These are phyloP conservation scores for Chrysoporthe austroafricana DNA, from an alignment of 2,329 filamentous ascomycete genomes.

Conservation along the genomic window DNA sequence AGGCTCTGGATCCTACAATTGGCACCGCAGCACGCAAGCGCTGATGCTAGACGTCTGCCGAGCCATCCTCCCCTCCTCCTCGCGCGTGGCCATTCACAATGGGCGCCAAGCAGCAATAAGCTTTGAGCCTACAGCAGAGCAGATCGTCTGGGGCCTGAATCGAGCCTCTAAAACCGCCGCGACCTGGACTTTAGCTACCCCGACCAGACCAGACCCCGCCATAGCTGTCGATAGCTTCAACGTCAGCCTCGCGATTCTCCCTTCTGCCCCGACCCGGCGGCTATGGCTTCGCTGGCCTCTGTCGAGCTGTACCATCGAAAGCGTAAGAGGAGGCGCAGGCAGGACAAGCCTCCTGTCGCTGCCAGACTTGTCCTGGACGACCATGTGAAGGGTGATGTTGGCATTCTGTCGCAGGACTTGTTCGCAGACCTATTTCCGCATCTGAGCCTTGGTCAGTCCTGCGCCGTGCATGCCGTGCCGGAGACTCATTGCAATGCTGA, in stretches of 20 bases:
- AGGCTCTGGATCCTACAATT: not conserved
- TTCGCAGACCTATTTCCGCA: conserved; percentile 79
- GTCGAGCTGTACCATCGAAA: conserved; percentile 38
- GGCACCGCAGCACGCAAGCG: not conserved
- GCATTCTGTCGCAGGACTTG: conserved; percentile 84
- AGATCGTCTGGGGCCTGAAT: conserved; percentile 3
- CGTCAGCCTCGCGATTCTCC: not conserved
- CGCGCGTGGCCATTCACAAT: not conserved
- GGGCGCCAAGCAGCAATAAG: conserved; percentile 6
- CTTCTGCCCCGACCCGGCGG: not conserved
- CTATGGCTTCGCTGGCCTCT: conserved; percentile 36
- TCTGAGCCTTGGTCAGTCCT: conserved; percentile 54
- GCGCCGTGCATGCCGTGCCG: not conserved
- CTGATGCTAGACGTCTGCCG: not conserved
- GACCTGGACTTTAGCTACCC: not conserved
- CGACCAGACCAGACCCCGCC: not conserved
- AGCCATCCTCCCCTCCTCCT: not conserved
- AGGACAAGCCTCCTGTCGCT: conserved; percentile 75
- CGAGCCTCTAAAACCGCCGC: conserved; percentile 7
- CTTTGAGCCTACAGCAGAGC: conserved; percentile 10
- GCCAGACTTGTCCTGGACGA: conserved; percentile 85
- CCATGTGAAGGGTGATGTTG: conserved; percentile 81
- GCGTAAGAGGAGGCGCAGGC: conserved; percentile 57
- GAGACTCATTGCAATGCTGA: conserved; percentile 19
- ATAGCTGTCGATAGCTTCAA: conserved; percentile 15